These are phyloP conservation scores for Cruciata laevipes DNA, from an alignment of 257 asterid genomes.

Conservation along the genomic window DNA sequence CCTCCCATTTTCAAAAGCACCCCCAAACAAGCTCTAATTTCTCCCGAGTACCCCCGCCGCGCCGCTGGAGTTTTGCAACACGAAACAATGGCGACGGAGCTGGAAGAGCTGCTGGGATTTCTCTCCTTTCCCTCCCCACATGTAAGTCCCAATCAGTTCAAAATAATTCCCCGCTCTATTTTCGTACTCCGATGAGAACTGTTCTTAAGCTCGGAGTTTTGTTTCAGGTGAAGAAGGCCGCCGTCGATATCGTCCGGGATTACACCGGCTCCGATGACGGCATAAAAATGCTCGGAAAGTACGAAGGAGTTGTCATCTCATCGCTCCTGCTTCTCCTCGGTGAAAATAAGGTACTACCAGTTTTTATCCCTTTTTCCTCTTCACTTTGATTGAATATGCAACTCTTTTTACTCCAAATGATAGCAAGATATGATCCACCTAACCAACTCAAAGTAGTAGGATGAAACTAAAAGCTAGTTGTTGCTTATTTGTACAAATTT, in stretches of 20 bases:
- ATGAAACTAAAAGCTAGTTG: too few species aligned
- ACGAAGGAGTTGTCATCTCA: conserved; percentile 45
- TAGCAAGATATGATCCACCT: too few species aligned
- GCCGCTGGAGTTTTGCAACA: conserved; percentile 2
- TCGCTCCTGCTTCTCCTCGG: conserved; percentile 54
- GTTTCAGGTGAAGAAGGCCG: conserved; percentile 63
- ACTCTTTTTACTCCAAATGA: neutral
- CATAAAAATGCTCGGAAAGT: conserved; percentile 55
- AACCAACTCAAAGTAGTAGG: too few species aligned
- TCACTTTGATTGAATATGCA: neutral
- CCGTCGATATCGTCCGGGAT: conserved; percentile 79
- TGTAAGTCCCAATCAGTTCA: conserved; percentile 26
- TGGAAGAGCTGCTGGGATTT: conserved; percentile 79
- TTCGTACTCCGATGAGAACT: neutral
- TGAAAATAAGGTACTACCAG: conserved; percentile 51
- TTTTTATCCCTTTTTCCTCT: too few species aligned
- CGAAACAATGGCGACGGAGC: conserved; percentile 76
- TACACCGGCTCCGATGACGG: conserved; percentile 95
- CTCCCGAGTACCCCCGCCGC: conserved; percentile 1
- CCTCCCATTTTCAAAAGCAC: neutral
- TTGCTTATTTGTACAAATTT: too few species aligned
- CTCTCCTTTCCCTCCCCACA: conserved; percentile 76
- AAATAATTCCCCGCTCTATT: neutral
- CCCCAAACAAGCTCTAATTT: neutral
- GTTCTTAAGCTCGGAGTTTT: neutral